Evolutionary conservation across 257 asterid species (phyloP), one percentile per base, ranked within the genome.

Genomic region (Euphrasia confusa): DNA sequence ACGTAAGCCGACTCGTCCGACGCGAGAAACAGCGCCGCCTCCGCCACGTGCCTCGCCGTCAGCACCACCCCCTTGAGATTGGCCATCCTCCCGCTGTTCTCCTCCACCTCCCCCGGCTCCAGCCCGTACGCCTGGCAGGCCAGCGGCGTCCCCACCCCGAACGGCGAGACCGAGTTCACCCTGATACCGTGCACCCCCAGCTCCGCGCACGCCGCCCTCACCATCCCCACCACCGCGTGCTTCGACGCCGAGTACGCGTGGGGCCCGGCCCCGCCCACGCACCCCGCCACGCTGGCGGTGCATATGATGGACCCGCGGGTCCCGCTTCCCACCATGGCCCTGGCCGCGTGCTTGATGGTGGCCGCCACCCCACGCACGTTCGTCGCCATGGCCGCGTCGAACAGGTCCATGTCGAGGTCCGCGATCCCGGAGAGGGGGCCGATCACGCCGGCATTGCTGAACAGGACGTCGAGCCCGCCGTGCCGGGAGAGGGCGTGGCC

Each of bases 1-100:
- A 85, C 72, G n/a, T 82, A 85, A 2, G 76, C 90, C 12, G 90
- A 83, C 45, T 83, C 88, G 14, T 85, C 88, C 1, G 94, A 85
- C 8, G 90, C 94, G 35, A 85, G 64, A 56, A 78, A 85, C 40
- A 83, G 49, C 7, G 80, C 86, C 14, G 86, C 81, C 75, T 85
- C 83, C 0, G 84, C 90, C 0, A 83, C 68, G 9, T 79, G 86
- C 69, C 30, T 66, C 1, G 81, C 58, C 74, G 65, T 85, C 58
- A 85, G 47, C 9, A 75, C 72, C 0, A 68, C 37, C 2, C 86
- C 94, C 71, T 85, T 83, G 72, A 83, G 57, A 61, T 70, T 80
- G 0, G 79, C 83, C 33, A 21, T 3, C 0, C 33, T 60, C 40
- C 62, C 21, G 58, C 61, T 70, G 60, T 55, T 55, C 2, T 55